Conservation (phyloP, 108 stramenopile genomes). For the Nitzschia sp. region DNA sequence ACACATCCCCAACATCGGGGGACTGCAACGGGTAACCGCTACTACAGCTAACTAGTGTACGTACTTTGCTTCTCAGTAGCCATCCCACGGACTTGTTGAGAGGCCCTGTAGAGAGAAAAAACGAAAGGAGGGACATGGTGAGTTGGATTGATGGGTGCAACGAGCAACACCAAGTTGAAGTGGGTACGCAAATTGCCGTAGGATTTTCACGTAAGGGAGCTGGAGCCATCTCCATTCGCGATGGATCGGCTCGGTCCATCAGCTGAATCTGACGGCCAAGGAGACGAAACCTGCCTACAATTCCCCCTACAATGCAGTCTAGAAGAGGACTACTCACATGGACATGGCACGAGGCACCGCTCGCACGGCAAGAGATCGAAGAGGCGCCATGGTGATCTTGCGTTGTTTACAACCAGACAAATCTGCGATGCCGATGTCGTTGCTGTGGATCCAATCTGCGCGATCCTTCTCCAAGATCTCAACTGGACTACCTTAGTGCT, state of each 20-base stretch:
- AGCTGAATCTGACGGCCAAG: too few species aligned
- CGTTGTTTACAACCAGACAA: background rate
- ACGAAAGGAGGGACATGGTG: background rate
- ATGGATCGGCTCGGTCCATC: background rate
- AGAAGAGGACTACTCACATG: slow-evolving; percentile 23
- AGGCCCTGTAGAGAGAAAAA: slow-evolving; percentile 20
- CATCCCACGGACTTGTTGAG: slow-evolving; percentile 68
- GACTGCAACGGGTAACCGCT: background rate
- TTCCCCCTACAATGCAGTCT: too few species aligned
- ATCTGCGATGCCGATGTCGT: slow-evolving; percentile 13
- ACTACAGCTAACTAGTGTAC: slow-evolving; percentile 6
- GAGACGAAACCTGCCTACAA: too few species aligned
- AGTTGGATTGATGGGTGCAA: too few species aligned
- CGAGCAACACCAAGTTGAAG: too few species aligned
- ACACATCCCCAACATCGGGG: background rate
- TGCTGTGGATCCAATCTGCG: slow-evolving; percentile 1
- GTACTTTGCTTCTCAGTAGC: slow-evolving; percentile 89
- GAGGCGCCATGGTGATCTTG: slow-evolving; percentile 42
- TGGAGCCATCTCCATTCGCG: background rate
- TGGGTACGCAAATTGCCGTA: background rate
- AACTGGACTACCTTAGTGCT: too few species aligned
- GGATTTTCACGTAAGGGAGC: slow-evolving; percentile 3
- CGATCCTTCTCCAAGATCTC: slow-evolving; percentile 2
- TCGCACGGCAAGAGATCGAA: slow-evolving; percentile 32
- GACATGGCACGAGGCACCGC: slow-evolving; percentile 31